phyloP scores from a whole-genome alignment of 2,329 filamentous ascomycete genomes.

The Talaromyces sp. region DNA sequence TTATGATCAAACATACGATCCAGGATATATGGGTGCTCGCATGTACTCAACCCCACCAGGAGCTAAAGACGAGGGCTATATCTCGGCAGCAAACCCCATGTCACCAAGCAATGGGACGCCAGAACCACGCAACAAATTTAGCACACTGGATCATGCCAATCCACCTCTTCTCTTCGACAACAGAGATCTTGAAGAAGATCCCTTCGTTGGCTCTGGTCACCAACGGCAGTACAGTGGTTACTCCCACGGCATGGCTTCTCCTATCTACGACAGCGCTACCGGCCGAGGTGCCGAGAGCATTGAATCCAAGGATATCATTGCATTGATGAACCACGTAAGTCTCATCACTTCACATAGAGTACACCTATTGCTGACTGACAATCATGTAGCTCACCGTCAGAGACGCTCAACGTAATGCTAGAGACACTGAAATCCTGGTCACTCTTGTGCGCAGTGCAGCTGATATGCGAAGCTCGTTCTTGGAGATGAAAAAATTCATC shows the following conservation, averaged over 20 bases:
- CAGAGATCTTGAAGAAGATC: conserved; percentile 52
- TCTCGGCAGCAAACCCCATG: conserved; percentile 66
- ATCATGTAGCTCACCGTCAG: conserved; percentile 73
- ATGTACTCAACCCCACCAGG: conserved; percentile 54
- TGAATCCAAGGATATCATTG: conserved; percentile 93
- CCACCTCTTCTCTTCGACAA: conserved; percentile 48
- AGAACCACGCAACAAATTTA: conserved; percentile 47
- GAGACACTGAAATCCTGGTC: conserved; percentile 93
- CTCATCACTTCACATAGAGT: conserved; percentile 24
- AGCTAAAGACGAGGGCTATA: conserved; percentile 84
- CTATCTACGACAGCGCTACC: conserved; percentile 84
- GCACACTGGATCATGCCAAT: conserved; percentile 49
- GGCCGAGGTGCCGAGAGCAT: conserved; percentile 86
- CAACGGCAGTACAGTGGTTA: conserved; percentile 75
- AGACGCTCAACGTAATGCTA: conserved; percentile 90
- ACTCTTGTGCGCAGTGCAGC: conserved; percentile 89
- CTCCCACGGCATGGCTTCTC: conserved; percentile 85
- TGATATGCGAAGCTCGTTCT: conserved; percentile 95
- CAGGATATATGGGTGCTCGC: conserved; percentile 44
- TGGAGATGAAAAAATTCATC: conserved; percentile 90
- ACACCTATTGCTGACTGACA: conserved; percentile 27
- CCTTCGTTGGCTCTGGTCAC: conserved; percentile 58
- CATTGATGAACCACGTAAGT: conserved; percentile 89
- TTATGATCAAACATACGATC: conserved; percentile 62
- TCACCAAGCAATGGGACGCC: conserved; percentile 48